phyloP scores from a whole-genome alignment of 495 filamentous ascomycete species.

The Podospora comata region DNA sequence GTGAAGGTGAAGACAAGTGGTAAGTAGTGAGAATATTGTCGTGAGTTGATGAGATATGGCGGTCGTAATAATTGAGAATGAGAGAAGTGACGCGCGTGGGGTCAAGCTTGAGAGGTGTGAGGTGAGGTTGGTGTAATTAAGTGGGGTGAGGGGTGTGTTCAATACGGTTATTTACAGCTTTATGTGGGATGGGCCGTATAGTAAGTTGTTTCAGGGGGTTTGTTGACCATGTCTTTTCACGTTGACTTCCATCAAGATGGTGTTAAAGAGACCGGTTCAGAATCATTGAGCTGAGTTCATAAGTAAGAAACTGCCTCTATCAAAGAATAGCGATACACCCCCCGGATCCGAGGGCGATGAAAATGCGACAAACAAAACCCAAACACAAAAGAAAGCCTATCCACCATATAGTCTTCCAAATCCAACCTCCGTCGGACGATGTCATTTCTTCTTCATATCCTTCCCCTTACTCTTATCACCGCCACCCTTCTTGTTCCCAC shows the following conservation, averaged over 20 bases:
- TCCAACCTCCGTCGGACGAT: neutral
- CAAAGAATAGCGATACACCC: neutral
- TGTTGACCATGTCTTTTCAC: neutral
- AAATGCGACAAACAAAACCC: neutral
- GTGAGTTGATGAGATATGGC: neutral
- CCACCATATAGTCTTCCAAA: neutral
- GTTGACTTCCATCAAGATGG: no score
- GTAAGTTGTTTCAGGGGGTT: neutral
- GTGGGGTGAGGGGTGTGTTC: neutral
- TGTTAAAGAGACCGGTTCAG: no score
- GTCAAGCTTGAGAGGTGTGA: neutral
- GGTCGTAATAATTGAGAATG: neutral
- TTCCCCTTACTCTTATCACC: neutral
- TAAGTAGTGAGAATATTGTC: neutral
- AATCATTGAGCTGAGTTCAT: neutral
- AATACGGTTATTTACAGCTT: neutral
- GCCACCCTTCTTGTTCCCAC: neutral
- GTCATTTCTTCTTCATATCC: neutral
- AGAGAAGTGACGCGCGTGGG: slow-evolving; percentile 2
- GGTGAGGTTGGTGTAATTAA: neutral
- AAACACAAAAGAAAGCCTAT: neutral
- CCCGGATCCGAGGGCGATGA: neutral
- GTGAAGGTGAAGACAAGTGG: neutral
- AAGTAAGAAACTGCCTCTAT: neutral
- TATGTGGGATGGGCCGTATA: neutral